Conservation (phyloP, 768 basidiomycete genomes). For the Phylloporus sp. region DNA sequence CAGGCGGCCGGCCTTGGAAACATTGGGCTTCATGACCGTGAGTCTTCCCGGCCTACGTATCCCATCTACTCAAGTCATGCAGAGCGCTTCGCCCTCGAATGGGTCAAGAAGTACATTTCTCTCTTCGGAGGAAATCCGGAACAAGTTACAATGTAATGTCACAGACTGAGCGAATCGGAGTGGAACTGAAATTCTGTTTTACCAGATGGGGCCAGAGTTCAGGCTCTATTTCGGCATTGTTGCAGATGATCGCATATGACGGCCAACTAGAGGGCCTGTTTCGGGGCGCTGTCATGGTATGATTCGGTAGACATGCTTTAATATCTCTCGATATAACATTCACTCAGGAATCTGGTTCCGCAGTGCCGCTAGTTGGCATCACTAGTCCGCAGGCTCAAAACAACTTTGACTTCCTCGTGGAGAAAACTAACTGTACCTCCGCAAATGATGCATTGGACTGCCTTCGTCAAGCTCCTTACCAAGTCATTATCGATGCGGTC, state of each 20-base stretch:
- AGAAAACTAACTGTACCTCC: conserved; percentile 8
- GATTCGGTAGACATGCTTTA: no score
- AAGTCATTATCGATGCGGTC: conserved; percentile 9
- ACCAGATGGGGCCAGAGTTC: conserved; percentile 18
- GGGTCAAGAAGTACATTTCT: conserved; percentile 41
- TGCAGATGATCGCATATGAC: conserved; percentile 16
- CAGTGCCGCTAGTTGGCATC: conserved; percentile 2
- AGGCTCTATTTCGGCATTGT: conserved; percentile 10
- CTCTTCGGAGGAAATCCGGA: conserved; percentile 39
- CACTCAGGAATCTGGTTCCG: conserved; percentile 14
- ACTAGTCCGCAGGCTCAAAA: conserved; percentile 1
- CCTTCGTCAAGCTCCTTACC: conserved; percentile 15
- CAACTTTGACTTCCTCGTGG: conserved; percentile 16
- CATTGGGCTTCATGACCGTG: conserved; percentile 38
- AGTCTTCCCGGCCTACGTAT: neutral
- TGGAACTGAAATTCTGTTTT: neutral
- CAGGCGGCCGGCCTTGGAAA: conserved; percentile 29
- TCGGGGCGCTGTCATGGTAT: conserved; percentile 17
- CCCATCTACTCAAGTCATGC: neutral
- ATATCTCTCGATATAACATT: neutral
- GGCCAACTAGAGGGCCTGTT: conserved; percentile 16
- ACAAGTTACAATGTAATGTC: conserved; percentile 26
- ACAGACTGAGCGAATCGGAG: neutral
- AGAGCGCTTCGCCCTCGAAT: conserved; percentile 37
- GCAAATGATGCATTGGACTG: conserved; percentile 13